Evolutionary conservation across 2,329 filamentous ascomycete genomes (phyloP).

Genomic region (Curvularia spicifera): DNA sequence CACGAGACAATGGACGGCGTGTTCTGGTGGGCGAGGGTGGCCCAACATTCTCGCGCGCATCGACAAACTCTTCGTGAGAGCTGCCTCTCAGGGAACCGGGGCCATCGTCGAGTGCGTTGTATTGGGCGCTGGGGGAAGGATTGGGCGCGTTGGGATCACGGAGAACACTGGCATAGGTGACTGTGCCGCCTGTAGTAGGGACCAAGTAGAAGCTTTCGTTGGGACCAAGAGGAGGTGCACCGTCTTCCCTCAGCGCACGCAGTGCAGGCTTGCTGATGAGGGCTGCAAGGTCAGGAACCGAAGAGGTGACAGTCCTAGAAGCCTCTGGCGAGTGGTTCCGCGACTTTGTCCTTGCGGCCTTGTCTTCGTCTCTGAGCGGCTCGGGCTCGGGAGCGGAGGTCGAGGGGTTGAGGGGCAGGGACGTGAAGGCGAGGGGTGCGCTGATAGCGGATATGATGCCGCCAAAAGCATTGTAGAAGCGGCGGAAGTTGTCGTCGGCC

Average conservation of each 20-base stretch:
- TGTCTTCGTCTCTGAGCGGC: slow-evolving; percentile 28
- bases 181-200: slow-evolving; percentile 86
- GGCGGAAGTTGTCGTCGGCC: slow-evolving; percentile 79
- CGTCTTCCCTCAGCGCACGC: slow-evolving; percentile 72
- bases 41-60: slow-evolving; percentile 72
- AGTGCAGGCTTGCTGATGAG: slow-evolving; percentile 87
- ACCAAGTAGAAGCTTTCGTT: slow-evolving; percentile 81
- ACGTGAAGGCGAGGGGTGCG: slow-evolving; percentile 89
- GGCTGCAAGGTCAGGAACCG: slow-evolving; percentile 78
- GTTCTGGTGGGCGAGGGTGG: slow-evolving; percentile 55
- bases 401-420: slow-evolving; percentile 70
- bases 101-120: slow-evolving; percentile 51
- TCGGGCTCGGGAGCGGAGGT: slow-evolving; percentile 38
- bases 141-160: slow-evolving; percentile 39
- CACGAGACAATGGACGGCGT: slow-evolving; percentile 44
- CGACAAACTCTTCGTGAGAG: slow-evolving; percentile 78
- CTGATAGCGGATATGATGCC: slow-evolving; percentile 87
- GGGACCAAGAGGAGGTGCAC: slow-evolving; percentile 57
- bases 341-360: slow-evolving; percentile 31
- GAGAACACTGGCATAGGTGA: slow-evolving; percentile 90
- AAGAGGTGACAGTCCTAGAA: slow-evolving; percentile 45
- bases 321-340: slow-evolving; percentile 38
- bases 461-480: slow-evolving; percentile 92
- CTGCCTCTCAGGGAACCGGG: slow-evolving; percentile 37
- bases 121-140: slow-evolving; percentile 57